Conservation (phyloP, 164 flowering plant species). For the Stephania cephalantha region DNA sequence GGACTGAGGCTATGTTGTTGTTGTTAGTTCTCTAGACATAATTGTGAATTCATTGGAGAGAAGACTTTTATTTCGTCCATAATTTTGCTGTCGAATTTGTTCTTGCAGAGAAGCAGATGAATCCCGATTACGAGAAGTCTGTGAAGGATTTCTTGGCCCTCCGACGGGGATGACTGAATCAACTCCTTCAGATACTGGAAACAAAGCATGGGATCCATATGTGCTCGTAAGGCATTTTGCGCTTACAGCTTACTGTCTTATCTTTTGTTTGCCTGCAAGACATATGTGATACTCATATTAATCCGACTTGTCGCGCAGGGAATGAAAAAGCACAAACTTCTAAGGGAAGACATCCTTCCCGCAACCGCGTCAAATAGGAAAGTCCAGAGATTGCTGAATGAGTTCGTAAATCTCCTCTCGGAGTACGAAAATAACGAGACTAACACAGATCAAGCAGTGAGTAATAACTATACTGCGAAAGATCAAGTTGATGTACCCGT, state of each 20-base stretch:
- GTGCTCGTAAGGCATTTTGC: slow-evolving; percentile 58
- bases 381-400: slow-evolving; percentile 87
- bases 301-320: slow-evolving; percentile 42
- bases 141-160: slow-evolving; percentile 94
- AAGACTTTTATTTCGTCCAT: too few species aligned
- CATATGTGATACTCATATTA: not conserved
- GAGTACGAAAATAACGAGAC: slow-evolving; percentile 59
- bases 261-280: not conserved
- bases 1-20: too few species aligned
- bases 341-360: slow-evolving; percentile 93
- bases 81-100: slow-evolving; percentile 3
- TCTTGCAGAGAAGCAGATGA: slow-evolving; percentile 91
- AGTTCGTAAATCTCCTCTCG: slow-evolving; percentile 86
- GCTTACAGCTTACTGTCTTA: not conserved
- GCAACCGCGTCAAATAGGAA: slow-evolving; percentile 96
- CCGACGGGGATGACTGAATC: slow-evolving; percentile 83
- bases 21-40: too few species aligned
- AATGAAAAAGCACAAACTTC: slow-evolving; percentile 79
- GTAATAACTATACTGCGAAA: slow-evolving; percentile 11
- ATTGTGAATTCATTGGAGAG: too few species aligned
- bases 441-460: slow-evolving; percentile 25
- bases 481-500: slow-evolving; percentile 21
- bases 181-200: slow-evolving; percentile 37
- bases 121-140: slow-evolving; percentile 84
- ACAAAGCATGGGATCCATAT: slow-evolving; percentile 82